These are phyloP conservation scores for Cucurbitaria berberidis DNA, from an alignment of 2,329 filamentous ascomycete species.

Conservation along the genomic window DNA sequence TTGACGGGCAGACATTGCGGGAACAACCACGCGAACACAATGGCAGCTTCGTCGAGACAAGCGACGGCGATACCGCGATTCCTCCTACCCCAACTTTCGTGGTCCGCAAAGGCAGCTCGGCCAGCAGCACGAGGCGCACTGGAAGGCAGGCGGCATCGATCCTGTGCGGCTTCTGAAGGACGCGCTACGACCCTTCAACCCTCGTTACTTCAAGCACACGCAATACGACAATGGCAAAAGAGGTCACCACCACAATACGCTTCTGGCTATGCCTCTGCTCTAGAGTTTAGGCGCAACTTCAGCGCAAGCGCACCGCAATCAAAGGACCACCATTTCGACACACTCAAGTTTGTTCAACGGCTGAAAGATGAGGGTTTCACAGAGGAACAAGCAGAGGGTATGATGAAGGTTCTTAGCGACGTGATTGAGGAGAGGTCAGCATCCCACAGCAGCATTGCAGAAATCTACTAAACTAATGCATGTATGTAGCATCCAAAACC, in stretches of 20 bases:
- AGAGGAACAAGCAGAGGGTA: constrained; percentile 92
- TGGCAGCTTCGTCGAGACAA: constrained; percentile 32
- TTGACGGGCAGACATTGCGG: constrained; percentile 6
- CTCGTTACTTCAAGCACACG: constrained; percentile 14
- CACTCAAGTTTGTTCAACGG: constrained; percentile 92
- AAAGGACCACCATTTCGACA: constrained; percentile 96
- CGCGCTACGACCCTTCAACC: constrained; percentile 12
- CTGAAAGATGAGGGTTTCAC: constrained; percentile 92
- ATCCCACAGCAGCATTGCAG: background rate
- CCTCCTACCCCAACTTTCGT: constrained; percentile 47
- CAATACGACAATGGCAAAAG: constrained; percentile 9
- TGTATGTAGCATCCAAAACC: constrained; percentile 82
- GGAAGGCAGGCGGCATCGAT: constrained; percentile 23
- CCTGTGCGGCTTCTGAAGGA: constrained; percentile 19
- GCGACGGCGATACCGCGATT: constrained; percentile 46
- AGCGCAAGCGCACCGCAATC: constrained; percentile 67
- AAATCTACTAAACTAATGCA: background rate
- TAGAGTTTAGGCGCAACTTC: constrained; percentile 56
- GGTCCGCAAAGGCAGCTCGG: constrained; percentile 36
- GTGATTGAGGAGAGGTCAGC: constrained; percentile 89
- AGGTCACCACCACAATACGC: constrained; percentile 4
- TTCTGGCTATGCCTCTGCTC: constrained; percentile 6
- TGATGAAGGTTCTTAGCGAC: constrained; percentile 97
- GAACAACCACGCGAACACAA: constrained; percentile 28
- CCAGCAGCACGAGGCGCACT: constrained; percentile 21